Evolutionary conservation across 805 yeast genomes (phyloP).

Genomic region (Jamesozyma rosinii): DNA sequence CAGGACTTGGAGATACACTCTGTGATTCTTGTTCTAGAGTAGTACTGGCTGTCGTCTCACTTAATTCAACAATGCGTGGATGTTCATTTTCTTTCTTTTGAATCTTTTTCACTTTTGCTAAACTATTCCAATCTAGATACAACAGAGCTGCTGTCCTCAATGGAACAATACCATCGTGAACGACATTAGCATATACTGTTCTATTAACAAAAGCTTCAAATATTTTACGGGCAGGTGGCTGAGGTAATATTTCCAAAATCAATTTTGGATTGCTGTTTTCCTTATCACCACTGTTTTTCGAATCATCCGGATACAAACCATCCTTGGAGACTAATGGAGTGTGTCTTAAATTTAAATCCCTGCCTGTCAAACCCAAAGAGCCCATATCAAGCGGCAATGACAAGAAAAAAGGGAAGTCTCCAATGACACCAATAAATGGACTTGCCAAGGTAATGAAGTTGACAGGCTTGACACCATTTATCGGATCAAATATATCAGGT

Average conservation of each 20-base stretch:
- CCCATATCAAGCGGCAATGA: slow-evolving; percentile 81
- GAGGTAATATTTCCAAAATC: slow-evolving; percentile 63
- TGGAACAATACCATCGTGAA: slow-evolving; percentile 94
- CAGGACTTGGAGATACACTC: neutral
- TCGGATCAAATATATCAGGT: slow-evolving; percentile 55
- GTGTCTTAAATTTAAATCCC: slow-evolving; percentile 65
- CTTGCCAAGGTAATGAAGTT: slow-evolving; percentile 79
- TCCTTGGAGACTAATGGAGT: slow-evolving; percentile 27
- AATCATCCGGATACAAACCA: slow-evolving; percentile 16
- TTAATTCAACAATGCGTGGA: neutral
- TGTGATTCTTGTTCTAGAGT: neutral
- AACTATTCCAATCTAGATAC: slow-evolving; percentile 77
- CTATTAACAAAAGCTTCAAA: slow-evolving; percentile 58
- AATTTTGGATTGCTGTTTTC: slow-evolving; percentile 35
- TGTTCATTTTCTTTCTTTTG: slow-evolving; percentile 10
- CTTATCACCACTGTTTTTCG: slow-evolving; percentile 5
- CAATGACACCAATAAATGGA: slow-evolving; percentile 79
- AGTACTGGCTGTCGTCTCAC: neutral
- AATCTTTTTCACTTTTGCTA: slow-evolving; percentile 41
- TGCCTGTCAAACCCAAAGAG: slow-evolving; percentile 84
- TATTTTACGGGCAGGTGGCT: slow-evolving; percentile 59
- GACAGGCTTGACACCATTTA: slow-evolving; percentile 46
- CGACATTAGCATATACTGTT: slow-evolving; percentile 80
- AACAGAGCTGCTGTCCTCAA: slow-evolving; percentile 79
- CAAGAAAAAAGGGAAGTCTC: slow-evolving; percentile 81